These are phyloP conservation scores for Kwoniella sp. DNA, from an alignment of 768 basidiomycete genomes.

Conservation along the genomic window DNA sequence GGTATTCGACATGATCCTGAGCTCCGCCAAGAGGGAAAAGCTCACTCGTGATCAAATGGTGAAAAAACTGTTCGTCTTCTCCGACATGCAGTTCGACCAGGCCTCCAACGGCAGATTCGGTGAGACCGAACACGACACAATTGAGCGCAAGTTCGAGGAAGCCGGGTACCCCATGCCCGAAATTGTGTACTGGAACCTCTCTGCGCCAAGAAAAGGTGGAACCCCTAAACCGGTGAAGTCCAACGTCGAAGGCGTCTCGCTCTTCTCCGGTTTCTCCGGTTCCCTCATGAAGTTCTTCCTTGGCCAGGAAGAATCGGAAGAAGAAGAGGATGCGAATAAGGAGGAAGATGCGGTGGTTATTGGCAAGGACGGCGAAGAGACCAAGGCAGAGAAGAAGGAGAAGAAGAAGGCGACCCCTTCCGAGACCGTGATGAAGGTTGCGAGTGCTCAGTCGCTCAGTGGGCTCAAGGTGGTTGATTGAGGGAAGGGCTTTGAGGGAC, in stretches of 20 bases:
- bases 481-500: not conserved
- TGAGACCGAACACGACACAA: slow-evolving; percentile 67
- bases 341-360: slow-evolving; percentile 18
- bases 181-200: slow-evolving; percentile 72
- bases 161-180: slow-evolving; percentile 74
- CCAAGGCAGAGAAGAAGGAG: slow-evolving; percentile 13
- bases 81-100: slow-evolving; percentile 77
- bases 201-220: slow-evolving; percentile 23
- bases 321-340: slow-evolving; percentile 15
- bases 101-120: slow-evolving; percentile 44
- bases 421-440: slow-evolving; percentile 26
- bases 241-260: slow-evolving; percentile 65
- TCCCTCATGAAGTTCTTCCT: slow-evolving; percentile 73
- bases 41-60: slow-evolving; percentile 72
- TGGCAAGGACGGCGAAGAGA: slow-evolving; percentile 19
- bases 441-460: slow-evolving; percentile 26
- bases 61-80: slow-evolving; percentile 73
- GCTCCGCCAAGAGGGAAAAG: slow-evolving; percentile 63
- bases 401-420: slow-evolving; percentile 31
- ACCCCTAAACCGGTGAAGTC: slow-evolving; percentile 61
- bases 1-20: slow-evolving; percentile 61
- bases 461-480: slow-evolving; percentile 32
- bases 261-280: slow-evolving; percentile 71
- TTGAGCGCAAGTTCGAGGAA: slow-evolving; percentile 62
- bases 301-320: slow-evolving; percentile 50